Conservation (phyloP, 169 alveolate genomes). For the Perkinsus chesapeaki region DNA sequence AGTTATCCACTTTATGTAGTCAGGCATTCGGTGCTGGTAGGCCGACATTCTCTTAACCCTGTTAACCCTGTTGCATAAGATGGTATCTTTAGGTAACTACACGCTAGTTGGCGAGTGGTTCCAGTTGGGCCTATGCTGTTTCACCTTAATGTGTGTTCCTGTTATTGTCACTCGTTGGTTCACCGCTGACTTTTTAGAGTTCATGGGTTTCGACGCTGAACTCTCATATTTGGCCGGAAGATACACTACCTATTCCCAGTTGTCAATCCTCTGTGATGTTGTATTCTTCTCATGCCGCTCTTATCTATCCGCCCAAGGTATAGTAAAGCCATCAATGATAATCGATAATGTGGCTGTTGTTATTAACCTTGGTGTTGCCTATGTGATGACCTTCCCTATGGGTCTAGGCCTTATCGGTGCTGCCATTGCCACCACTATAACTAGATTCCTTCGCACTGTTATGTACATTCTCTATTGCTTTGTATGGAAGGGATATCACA, state of each 20-base stretch:
- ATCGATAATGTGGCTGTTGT: background rate
- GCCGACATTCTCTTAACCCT: background rate
- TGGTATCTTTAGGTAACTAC: background rate
- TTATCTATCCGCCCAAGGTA: background rate
- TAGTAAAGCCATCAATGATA: background rate
- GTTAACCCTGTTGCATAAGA: no score
- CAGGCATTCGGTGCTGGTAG: slow-evolving; percentile 3
- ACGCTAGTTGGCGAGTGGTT: slow-evolving; percentile 2
- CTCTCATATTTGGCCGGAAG: background rate
- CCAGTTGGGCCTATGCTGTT: background rate
- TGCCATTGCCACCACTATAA: background rate
- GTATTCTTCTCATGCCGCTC: background rate
- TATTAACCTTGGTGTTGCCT: background rate
- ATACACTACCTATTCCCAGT: background rate
- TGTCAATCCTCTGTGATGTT: background rate
- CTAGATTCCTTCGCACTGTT: background rate
- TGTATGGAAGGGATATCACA: background rate
- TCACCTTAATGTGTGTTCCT: background rate
- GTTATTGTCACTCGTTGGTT: background rate
- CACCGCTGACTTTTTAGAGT: background rate
- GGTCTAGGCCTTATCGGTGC: background rate
- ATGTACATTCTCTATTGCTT: background rate
- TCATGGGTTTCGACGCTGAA: background rate
- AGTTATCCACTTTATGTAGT: background rate
- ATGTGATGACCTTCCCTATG: background rate